Evolutionary conservation across 495 filamentous ascomycete genomes (phyloP).

Genomic region (Penicillium canescens): DNA sequence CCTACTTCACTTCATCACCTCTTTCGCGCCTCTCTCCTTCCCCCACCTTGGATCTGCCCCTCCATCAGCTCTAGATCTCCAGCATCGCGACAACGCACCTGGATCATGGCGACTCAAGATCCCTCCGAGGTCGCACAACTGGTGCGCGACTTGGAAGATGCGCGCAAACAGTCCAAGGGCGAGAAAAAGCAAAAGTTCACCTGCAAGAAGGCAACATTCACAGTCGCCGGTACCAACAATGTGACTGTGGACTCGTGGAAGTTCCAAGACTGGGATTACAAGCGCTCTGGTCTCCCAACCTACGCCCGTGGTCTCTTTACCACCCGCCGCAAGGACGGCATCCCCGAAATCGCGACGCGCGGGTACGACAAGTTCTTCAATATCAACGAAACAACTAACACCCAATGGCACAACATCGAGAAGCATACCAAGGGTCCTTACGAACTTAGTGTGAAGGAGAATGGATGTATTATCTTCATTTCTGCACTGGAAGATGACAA

Average conservation of each 20-base stretch:
- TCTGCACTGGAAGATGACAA: constrained; percentile 85
- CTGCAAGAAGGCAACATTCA: constrained; percentile 74
- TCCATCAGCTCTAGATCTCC: constrained; percentile 7
- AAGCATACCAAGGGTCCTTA: constrained; percentile 82
- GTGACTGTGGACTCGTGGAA: constrained; percentile 86
- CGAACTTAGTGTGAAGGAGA: constrained; percentile 95
- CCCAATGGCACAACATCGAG: constrained; percentile 79
- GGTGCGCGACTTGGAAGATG: constrained; percentile 54
- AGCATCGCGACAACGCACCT: not conserved
- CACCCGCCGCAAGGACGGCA: constrained; percentile 57
- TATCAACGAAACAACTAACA: constrained; percentile 71
- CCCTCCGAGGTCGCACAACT: constrained; percentile 59
- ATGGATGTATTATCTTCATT: constrained; percentile 98
- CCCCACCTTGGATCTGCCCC: constrained; percentile 9
- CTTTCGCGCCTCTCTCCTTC: not conserved
- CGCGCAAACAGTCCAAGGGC: constrained; percentile 47
- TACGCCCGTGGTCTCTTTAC: constrained; percentile 95
- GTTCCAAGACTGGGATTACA: constrained; percentile 94
- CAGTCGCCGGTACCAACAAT: constrained; percentile 56
- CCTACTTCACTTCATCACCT: not conserved
- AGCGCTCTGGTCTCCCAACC: constrained; percentile 76
- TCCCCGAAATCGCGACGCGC: constrained; percentile 75
- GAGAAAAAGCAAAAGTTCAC: constrained; percentile 52
- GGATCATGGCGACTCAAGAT: constrained; percentile 58
- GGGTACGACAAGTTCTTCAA: constrained; percentile 99